A percentile compares a stretch with the other conserved stretches of the same genome.
Conservation (phyloP, 2,329 filamentous ascomycete genomes). For the Monilinia vaccinii-corymbosi region DNA sequence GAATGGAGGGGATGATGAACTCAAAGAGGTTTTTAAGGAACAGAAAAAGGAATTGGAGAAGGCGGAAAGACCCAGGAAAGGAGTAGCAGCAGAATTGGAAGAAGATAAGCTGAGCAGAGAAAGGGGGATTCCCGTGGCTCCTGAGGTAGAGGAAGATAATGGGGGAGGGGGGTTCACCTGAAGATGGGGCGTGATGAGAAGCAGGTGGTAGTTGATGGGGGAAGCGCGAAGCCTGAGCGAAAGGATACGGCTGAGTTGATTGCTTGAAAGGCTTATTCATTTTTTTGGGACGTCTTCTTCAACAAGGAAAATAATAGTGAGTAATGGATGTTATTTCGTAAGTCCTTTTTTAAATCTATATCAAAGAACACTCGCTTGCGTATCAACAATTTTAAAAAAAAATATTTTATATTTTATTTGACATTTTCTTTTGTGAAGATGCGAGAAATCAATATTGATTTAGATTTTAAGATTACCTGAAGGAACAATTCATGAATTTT, state of each 20-base stretch:
- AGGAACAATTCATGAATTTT: too few relatives aligned
- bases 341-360: too few relatives aligned
- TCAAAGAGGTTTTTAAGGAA: slow-evolving; percentile 41
- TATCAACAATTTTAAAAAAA: too few relatives aligned
- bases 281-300: too few relatives aligned
- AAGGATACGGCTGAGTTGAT: neutral
- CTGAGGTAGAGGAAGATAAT: neutral
- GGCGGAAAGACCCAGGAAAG: slow-evolving; percentile 30
- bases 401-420: too few relatives aligned
- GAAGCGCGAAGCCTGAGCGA: neutral
- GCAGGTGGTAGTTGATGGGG: neutral
- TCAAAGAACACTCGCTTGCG: too few relatives aligned
- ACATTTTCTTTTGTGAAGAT: too few relatives aligned
- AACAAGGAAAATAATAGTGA: too few relatives aligned
- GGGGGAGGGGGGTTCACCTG: neutral
- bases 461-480: too few relatives aligned
- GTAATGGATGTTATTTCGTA: too few relatives aligned
- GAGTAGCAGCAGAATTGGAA: neutral
- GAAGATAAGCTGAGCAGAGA: neutral
- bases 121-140: neutral
- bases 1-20: slow-evolving; percentile 32
- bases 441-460: too few relatives aligned
- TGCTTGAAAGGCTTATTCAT: neutral
- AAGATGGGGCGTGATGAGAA: neutral
- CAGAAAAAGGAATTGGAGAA: slow-evolving; percentile 38